Conservation (phyloP, 257 asterid species). For the Gentiana dahurica region DNA sequence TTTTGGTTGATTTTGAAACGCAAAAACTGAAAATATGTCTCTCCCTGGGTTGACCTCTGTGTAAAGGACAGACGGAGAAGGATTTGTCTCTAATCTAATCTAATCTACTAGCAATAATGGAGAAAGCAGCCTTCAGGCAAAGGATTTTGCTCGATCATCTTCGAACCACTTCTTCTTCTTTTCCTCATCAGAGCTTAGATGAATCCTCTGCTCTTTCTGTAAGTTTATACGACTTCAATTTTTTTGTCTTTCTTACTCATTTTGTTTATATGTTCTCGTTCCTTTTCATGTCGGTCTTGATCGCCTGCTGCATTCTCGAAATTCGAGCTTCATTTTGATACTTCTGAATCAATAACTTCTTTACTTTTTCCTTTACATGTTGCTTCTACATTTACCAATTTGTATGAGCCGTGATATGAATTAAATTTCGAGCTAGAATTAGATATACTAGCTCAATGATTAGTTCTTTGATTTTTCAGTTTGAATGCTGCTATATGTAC, state of each 20-base stretch:
- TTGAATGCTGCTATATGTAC: too few relatives aligned
- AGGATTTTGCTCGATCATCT: slow-evolving; percentile 52
- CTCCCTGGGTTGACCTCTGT: too few relatives aligned
- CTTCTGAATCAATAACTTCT: background rate
- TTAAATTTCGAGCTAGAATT: too few relatives aligned
- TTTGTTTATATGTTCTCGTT: background rate
- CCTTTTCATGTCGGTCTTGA: background rate
- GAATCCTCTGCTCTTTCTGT: slow-evolving; percentile 41
- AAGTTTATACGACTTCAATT: slow-evolving; percentile 11
- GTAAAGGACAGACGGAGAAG: too few relatives aligned
- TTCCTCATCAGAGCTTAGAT: slow-evolving; percentile 16
- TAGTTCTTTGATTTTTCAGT: too few relatives aligned
- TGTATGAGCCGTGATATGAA: too few relatives aligned
- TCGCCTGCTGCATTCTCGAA: background rate
- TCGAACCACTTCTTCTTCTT: slow-evolving; percentile 27
- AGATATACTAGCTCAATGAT: too few relatives aligned
- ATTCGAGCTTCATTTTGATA: background rate
- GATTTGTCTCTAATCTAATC: too few relatives aligned
- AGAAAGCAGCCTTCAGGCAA: slow-evolving; percentile 62
- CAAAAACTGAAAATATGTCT: too few relatives aligned
- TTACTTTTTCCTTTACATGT: too few relatives aligned
- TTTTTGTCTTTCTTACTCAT: background rate
- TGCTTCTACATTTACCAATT: too few relatives aligned
- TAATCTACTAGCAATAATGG: slow-evolving; percentile 26
- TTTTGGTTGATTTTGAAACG: too few relatives aligned